phyloP scores from a whole-genome alignment of 2,329 filamentous ascomycete genomes.

The Zasmidium angulare region DNA sequence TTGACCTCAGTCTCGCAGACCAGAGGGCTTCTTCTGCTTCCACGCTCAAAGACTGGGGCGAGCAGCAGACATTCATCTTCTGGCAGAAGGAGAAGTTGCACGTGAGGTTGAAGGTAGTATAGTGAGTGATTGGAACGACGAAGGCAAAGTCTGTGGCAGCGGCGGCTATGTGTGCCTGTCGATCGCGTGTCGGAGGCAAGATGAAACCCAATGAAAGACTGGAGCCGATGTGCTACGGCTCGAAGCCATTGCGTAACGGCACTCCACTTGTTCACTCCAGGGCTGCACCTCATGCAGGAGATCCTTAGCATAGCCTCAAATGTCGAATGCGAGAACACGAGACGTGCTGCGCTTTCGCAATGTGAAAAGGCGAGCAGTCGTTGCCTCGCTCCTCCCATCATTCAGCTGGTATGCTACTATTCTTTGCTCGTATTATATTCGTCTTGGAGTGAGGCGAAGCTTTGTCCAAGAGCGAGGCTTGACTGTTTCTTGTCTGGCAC shows the following conservation, averaged over 20 bases:
- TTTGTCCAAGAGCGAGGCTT: no score
- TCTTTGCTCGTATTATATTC: no score
- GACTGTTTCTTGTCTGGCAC: no score
- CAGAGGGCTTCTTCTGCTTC: no score
- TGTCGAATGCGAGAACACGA: no score
- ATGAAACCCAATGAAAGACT: background rate
- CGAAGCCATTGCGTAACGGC: background rate
- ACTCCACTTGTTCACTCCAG: background rate
- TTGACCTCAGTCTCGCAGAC: conserved; percentile 5
- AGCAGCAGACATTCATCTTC: conserved; percentile 6
- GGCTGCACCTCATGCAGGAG: background rate
- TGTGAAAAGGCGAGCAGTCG: no score
- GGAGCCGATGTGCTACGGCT: background rate
- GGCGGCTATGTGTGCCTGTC: background rate
- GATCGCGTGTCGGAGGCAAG: background rate
- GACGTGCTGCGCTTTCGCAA: no score
- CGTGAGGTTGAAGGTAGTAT: background rate
- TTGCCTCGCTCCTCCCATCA: no score
- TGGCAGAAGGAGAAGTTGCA: conserved; percentile 2
- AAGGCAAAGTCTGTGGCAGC: background rate
- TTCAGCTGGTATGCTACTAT: no score
- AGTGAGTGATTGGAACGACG: background rate
- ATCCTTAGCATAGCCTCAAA: no score
- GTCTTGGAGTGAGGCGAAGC: no score
- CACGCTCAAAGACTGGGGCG: conserved; percentile 3